These are phyloP conservation scores for Scheffersomyces illinoinensis DNA, from an alignment of 1,139 yeast species.

Conservation along the genomic window DNA sequence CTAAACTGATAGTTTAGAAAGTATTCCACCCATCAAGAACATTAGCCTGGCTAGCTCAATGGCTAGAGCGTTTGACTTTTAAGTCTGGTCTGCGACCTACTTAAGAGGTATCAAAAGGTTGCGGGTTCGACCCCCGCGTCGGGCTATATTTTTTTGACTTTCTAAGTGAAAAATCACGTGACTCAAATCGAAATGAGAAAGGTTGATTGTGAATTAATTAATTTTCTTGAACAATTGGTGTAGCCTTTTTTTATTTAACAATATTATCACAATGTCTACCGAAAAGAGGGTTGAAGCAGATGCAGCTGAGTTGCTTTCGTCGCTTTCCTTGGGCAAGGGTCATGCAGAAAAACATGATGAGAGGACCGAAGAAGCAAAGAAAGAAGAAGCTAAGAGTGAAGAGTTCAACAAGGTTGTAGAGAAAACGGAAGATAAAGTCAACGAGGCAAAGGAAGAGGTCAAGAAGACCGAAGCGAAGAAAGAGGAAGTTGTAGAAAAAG, in stretches of 20 bases:
- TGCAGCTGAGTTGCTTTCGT: conserved; percentile 35
- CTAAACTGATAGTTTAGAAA: neutral
- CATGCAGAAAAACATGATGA: neutral
- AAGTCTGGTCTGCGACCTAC: conserved; percentile 6
- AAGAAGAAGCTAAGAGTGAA: neutral
- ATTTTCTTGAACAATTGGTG: neutral
- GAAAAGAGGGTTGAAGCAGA: conserved; percentile 25
- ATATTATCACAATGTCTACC: conserved; percentile 12
- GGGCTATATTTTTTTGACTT: conserved; percentile 16
- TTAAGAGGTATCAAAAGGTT: conserved; percentile 6
- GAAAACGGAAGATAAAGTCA: neutral
- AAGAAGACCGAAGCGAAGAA: neutral
- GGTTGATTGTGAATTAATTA: neutral
- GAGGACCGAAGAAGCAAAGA: conserved; percentile 12
- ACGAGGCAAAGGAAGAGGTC: neutral
- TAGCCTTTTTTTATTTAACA: neutral
- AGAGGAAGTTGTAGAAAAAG: conserved; percentile 3
- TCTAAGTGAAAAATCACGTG: neutral
- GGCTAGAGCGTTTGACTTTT: conserved; percentile 22
- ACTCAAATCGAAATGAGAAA: neutral
- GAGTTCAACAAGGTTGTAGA: conserved; percentile 1
- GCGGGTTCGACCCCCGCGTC: conserved; percentile 26
- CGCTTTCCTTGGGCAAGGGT: conserved; percentile 20
- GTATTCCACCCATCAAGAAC: neutral
- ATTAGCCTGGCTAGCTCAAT: conserved; percentile 19